These are phyloP conservation scores for Torrubiella hemipterigena DNA, from an alignment of 2,329 filamentous ascomycete species.

Conservation along the genomic window DNA sequence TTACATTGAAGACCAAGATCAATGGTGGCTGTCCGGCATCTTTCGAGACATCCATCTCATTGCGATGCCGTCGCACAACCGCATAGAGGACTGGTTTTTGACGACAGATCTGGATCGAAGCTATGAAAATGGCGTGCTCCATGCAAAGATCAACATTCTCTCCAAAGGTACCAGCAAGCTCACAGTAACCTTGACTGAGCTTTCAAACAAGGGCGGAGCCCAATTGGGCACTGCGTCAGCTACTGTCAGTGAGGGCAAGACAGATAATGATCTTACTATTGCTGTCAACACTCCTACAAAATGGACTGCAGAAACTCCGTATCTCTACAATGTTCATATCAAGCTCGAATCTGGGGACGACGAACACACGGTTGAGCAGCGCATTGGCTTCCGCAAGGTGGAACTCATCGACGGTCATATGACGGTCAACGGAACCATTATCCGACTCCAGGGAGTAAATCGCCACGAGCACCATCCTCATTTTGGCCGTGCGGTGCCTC, in stretches of 20 bases:
- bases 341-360: conserved; percentile 15
- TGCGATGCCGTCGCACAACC: conserved; percentile 34
- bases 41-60: conserved; percentile 56
- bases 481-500: conserved; percentile 49
- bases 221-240: conserved; percentile 14
- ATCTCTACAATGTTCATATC: conserved; percentile 44
- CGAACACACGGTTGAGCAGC: conserved; percentile 32
- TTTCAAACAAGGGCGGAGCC: conserved; percentile 20
- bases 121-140: conserved; percentile 38
- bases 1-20: conserved; percentile 60
- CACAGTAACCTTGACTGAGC: conserved; percentile 30
- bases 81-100: conserved; percentile 48
- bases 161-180: conserved; percentile 21
- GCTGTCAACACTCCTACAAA: conserved; percentile 42
- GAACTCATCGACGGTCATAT: conserved; percentile 49
- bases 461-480: conserved; percentile 59
- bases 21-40: conserved; percentile 57
- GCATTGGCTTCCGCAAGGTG: conserved; percentile 51
- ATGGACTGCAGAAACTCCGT: conserved; percentile 57
- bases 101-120: conserved; percentile 37
- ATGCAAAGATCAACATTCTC: conserved; percentile 32
- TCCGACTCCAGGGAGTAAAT: conserved; percentile 54
- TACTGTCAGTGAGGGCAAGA: conserved; percentile 13
- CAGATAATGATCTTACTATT: conserved; percentile 28
- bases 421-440: conserved; percentile 48